Conservation (phyloP, 2,329 filamentous ascomycete genomes). For the Byssochlamys sp. region DNA sequence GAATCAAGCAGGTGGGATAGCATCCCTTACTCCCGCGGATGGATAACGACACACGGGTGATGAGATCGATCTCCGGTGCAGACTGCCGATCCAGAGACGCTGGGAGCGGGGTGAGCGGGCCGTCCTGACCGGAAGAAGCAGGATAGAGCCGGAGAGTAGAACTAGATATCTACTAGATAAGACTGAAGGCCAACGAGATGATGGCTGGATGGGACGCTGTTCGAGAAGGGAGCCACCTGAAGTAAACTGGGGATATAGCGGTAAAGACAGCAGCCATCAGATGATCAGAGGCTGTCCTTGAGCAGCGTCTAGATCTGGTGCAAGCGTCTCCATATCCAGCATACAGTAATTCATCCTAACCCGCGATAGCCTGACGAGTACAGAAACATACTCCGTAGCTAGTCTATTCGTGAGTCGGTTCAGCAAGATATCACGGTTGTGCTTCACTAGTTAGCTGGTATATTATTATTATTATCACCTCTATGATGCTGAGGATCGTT, state of each 20-base stretch:
- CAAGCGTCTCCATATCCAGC: background rate
- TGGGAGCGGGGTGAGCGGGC: conserved; percentile 23
- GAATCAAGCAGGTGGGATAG: background rate
- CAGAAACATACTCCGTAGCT: background rate
- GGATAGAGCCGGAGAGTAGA: background rate
- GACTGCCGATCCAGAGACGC: conserved; percentile 9
- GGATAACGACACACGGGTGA: background rate
- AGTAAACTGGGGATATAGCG: background rate
- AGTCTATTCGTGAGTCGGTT: background rate
- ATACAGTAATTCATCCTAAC: background rate
- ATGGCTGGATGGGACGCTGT: background rate
- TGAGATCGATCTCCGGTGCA: background rate
- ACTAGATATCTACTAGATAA: background rate
- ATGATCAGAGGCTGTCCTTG: background rate
- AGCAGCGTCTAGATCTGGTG: background rate
- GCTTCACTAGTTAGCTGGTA: background rate
- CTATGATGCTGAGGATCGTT: background rate
- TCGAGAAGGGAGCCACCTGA: background rate
- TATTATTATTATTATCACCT: background rate
- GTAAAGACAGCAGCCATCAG: background rate
- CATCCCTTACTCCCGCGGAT: background rate
- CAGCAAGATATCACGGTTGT: background rate
- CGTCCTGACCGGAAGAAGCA: conserved; percentile 14
- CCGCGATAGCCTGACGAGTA: background rate
- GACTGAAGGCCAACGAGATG: background rate